These are phyloP conservation scores for Fusarium incarnatum DNA, from an alignment of 2,329 filamentous ascomycete genomes.

Conservation along the genomic window DNA sequence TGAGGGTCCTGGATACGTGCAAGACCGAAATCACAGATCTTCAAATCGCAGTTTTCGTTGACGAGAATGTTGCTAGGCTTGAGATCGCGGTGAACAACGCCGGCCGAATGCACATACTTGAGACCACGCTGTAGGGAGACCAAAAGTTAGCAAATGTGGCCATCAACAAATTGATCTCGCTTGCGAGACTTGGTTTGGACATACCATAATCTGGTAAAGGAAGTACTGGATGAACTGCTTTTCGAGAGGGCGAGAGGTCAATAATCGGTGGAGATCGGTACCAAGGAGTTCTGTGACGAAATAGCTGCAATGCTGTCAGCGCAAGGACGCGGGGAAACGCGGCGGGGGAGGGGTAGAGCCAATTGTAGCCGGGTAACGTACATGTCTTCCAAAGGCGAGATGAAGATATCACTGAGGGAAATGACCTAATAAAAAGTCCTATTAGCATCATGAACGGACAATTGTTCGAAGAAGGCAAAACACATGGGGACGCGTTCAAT, in stretches of 20 bases:
- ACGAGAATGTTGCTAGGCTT: conserved; percentile 99
- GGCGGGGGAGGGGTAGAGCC: conserved; percentile 18
- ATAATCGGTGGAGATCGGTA: conserved; percentile 93
- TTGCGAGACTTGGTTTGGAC: conserved; percentile 46
- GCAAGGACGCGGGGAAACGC: conserved; percentile 14
- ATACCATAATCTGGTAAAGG: conserved; percentile 96
- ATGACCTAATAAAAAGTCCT: conserved; percentile 74
- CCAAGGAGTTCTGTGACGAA: conserved; percentile 98
- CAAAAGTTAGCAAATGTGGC: conserved; percentile 22
- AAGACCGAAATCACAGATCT: conserved; percentile 98
- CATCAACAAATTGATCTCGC: not conserved
- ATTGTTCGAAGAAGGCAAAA: conserved; percentile 28
- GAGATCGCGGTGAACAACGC: conserved; percentile 95
- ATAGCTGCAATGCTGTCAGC: conserved; percentile 70
- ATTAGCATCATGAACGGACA: conserved; percentile 31
- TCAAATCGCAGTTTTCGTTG: conserved; percentile 99
- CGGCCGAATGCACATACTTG: conserved; percentile 99
- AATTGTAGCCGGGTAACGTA: conserved; percentile 59
- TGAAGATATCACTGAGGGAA: conserved; percentile 99
- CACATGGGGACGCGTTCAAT: not conserved
- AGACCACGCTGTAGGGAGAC: conserved; percentile 77
- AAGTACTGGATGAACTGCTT: conserved; percentile 99
- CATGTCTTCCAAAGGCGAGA: conserved; percentile 98
- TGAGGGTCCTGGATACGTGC: conserved; percentile 98
- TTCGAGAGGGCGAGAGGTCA: conserved; percentile 95